phyloP scores from a whole-genome alignment of 1,284 basidiomycete genomes.

The Melanopsichium pennsylvanicum region DNA sequence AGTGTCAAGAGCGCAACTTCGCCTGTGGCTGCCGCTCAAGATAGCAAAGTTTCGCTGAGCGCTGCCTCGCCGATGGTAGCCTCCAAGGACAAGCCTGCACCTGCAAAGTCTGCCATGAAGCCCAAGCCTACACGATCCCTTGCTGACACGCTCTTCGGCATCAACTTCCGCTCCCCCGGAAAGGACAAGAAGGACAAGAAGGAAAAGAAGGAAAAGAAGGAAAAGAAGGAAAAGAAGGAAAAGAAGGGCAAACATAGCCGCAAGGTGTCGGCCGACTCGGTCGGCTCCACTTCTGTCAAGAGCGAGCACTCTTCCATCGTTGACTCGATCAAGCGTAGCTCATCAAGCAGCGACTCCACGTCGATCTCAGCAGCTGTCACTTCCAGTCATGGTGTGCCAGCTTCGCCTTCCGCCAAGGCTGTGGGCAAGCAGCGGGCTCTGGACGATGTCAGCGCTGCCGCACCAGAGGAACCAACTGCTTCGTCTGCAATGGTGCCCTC shows the following conservation, averaged over 20 bases:
- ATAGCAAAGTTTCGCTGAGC: background rate
- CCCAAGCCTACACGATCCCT: constrained; percentile 42
- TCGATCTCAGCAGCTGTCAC: background rate
- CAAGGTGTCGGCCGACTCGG: constrained; percentile 24
- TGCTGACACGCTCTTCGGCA: constrained; percentile 59
- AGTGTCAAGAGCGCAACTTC: constrained; percentile 7
- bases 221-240: constrained; percentile 37
- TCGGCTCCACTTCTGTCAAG: constrained; percentile 19
- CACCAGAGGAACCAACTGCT: background rate
- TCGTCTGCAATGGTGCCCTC: constrained; percentile 9
- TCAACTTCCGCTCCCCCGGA: constrained; percentile 34
- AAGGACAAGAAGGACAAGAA: constrained; percentile 44
- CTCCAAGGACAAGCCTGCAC: constrained; percentile 51
- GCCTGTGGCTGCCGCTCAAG: background rate
- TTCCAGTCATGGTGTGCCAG: constrained; percentile 1
- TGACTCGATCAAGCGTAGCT: constrained; percentile 9
- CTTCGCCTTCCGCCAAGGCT: constrained; percentile 27
- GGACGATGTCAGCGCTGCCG: background rate
- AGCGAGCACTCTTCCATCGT: constrained; percentile 23
- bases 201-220: constrained; percentile 30
- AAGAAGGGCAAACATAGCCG: constrained; percentile 41
- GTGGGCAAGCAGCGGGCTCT: constrained; percentile 21
- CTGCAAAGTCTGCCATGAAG: constrained; percentile 53
- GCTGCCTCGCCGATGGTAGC: constrained; percentile 3
- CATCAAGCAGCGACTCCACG: constrained; percentile 7